phyloP scores from a whole-genome alignment of 192 early-diverging fungal genomes.

The Umbelopsis sp. region DNA sequence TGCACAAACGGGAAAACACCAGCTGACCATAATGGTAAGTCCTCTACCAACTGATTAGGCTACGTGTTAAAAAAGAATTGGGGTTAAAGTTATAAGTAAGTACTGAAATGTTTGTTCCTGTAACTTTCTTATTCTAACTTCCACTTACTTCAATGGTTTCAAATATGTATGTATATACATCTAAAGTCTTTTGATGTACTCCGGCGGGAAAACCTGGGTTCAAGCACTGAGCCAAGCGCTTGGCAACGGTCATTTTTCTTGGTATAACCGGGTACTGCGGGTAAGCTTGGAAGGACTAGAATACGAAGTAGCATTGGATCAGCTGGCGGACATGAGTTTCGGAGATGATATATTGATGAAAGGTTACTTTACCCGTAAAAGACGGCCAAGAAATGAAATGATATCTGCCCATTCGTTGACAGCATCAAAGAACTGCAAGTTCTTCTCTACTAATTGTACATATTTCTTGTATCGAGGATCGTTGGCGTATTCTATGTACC shows the following conservation, averaged over 20 bases:
- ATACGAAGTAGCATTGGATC: neutral
- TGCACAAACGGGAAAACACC: constrained; percentile 92
- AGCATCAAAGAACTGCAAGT: constrained; percentile 89
- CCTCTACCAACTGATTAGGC: constrained; percentile 72
- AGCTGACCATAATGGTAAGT: constrained; percentile 83
- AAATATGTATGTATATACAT: constrained; percentile 83
- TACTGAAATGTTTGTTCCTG: too few relatives aligned
- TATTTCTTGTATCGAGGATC: constrained; percentile 88
- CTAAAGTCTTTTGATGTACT: constrained; percentile 92
- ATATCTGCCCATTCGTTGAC: constrained; percentile 96
- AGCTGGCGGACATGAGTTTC: neutral
- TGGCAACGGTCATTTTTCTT: constrained; percentile 81
- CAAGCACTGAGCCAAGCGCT: constrained; percentile 91
- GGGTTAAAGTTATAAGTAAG: neutral
- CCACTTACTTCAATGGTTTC: constrained; percentile 66
- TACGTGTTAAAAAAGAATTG: constrained; percentile 35
- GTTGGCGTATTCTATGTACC: constrained; percentile 27
- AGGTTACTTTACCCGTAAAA: constrained; percentile 65
- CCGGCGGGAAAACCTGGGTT: constrained; percentile 94
- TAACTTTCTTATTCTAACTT: neutral
- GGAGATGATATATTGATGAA: neutral
- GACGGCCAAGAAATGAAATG: constrained; percentile 84
- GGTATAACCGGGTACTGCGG: constrained; percentile 76
- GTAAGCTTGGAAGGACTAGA: constrained; percentile 78
- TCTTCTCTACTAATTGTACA: constrained; percentile 78